phyloP scores from a whole-genome alignment of 108 stramenopile species.

The Skeletonema menzelii region DNA sequence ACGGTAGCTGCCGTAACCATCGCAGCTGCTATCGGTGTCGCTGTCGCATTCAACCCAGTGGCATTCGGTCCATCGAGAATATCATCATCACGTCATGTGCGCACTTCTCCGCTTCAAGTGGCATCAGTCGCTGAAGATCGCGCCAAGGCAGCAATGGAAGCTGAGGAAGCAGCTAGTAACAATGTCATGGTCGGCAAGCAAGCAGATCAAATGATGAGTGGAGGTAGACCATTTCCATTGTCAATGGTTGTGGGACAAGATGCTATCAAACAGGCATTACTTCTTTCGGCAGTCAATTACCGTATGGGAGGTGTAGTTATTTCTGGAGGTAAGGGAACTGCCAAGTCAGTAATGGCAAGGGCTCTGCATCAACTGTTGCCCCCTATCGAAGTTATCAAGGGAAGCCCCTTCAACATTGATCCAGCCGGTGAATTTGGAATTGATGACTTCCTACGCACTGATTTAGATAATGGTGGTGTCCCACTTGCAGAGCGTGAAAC shows the following conservation, averaged over 20 bases:
- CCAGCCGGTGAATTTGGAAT: constrained; percentile 82
- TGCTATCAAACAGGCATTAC: constrained; percentile 92
- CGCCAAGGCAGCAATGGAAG: constrained; percentile 49
- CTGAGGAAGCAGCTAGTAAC: constrained; percentile 24
- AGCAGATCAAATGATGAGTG: constrained; percentile 45
- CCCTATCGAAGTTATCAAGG: constrained; percentile 92
- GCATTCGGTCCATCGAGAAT: constrained; percentile 14
- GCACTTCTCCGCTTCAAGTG: neutral
- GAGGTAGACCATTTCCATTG: constrained; percentile 90
- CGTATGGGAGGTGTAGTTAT: constrained; percentile 97
- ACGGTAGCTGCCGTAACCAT: constrained; percentile 28
- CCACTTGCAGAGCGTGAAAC: constrained; percentile 87
- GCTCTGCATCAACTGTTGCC: constrained; percentile 94
- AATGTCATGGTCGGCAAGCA: constrained; percentile 28
- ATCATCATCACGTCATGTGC: neutral
- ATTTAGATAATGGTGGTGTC: constrained; percentile 77
- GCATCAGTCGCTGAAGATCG: constrained; percentile 45
- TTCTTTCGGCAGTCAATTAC: constrained; percentile 87
- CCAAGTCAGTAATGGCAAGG: constrained; percentile 95
- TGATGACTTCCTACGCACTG: constrained; percentile 80
- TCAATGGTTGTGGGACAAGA: constrained; percentile 96
- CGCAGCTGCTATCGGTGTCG: constrained; percentile 21
- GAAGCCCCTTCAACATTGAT: constrained; percentile 92
- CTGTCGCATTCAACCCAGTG: constrained; percentile 27
- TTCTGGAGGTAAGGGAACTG: constrained; percentile 93